Evolutionary conservation across 2,329 filamentous ascomycete genomes (phyloP), one percentile per base, ranked within the genome.

Genomic region (Claviceps sp.): DNA sequence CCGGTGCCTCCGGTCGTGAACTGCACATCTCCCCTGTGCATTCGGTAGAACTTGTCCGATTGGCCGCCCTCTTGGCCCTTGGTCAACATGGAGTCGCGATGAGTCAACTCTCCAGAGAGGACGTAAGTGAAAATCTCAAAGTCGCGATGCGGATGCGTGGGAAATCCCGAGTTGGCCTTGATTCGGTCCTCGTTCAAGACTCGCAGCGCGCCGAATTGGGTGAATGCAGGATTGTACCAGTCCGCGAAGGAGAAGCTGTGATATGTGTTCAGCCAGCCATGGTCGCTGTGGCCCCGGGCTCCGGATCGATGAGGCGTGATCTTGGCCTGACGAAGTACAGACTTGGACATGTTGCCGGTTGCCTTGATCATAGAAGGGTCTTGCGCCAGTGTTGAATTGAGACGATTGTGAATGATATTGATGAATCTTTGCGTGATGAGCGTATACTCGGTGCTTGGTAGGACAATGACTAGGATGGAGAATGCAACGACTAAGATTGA

Each of bases 51-150:
- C 58, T 80, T 73, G 63, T 86, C 80, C 44, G 76, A 75, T 56
- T 73, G 69, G 16, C 65, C 73, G 22, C 75, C 79, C 62, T 85
- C 82, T 19, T 72, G 68, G 46, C 80, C 81, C 68, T 83, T 87
- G 66, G 80, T 79, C 59, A 87, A 78, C 83, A 94, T 90, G 55
- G 80, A 86, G 69, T 95, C 89, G 47, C 88, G 84, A 71, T 95
- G 89, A 47, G 89, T 91, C 56, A 95, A 78, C 68, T 91, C 87
- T 57, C 89, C 89, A 47, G 75, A 80, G n/a, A 95, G 74, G 61
- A 94, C 84, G 70, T 95, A 93, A 63, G 78, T 84, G 75, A 91
- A 94, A 70, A 95, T 95, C 68, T 94, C 86, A 66, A 89, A 90
- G 66, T 95, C 86, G 56, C 84, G 79, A 68, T 95, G 89, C 26